These are phyloP conservation scores for Cucurbita moschata DNA, from an alignment of 306 rosid species.

Conservation along the genomic window DNA sequence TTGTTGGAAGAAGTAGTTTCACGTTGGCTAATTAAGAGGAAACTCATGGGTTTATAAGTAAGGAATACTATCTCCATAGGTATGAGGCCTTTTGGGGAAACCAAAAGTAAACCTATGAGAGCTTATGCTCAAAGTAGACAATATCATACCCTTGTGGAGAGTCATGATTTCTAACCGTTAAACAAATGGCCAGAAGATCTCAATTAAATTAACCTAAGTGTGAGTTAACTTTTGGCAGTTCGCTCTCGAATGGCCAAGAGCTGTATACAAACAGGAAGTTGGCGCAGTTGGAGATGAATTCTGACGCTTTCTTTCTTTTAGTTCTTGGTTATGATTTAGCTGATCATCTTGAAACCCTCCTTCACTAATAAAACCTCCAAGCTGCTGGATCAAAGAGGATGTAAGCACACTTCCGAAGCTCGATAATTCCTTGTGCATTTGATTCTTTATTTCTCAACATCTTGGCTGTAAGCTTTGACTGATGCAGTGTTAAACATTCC, in stretches of 20 bases:
- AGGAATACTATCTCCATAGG: no score
- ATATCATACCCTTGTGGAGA: no score
- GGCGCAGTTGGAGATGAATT: not conserved
- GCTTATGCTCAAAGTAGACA: no score
- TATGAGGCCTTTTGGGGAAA: no score
- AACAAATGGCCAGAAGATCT: no score
- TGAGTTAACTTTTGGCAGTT: not conserved
- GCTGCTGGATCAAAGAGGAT: not conserved
- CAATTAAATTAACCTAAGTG: not conserved
- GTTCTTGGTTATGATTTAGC: not conserved
- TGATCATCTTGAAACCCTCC: not conserved
- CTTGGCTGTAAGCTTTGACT: not conserved
- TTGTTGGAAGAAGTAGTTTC: no score
- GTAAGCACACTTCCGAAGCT: not conserved
- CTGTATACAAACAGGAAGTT: not conserved
- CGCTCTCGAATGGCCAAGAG: not conserved
- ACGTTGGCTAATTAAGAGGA: no score
- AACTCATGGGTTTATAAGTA: no score
- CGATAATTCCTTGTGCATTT: not conserved
- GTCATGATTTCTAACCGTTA: no score
- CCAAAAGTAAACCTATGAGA: no score
- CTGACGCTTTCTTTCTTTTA: not conserved
- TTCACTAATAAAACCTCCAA: not conserved
- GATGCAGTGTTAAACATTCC: not conserved
- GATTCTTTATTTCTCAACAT: not conserved